phyloP scores from a whole-genome alignment of 176 grass and related monocot genomes.

The Hyparrhenia diplandra region DNA sequence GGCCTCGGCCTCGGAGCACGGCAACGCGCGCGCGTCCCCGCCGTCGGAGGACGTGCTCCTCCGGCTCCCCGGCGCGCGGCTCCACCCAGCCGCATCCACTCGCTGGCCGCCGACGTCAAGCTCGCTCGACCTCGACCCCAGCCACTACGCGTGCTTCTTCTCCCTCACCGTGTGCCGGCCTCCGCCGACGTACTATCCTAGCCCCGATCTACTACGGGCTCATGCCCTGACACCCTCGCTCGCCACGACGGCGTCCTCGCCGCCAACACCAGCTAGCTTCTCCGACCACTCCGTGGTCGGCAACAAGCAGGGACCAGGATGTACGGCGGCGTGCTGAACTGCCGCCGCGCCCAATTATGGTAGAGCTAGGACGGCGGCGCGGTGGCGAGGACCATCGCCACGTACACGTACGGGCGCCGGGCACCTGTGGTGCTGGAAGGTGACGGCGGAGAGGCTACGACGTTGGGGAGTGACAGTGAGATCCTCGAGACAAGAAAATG shows the following conservation, averaged over 20 bases:
- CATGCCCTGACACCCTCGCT: conserved; percentile 45
- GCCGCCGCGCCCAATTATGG: too few species aligned
- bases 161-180: conserved; percentile 51
- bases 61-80: conserved; percentile 35
- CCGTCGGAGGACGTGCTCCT: conserved; percentile 50
- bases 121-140: neutral
- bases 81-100: conserved; percentile 66
- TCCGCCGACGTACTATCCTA: conserved; percentile 35
- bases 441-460: conserved; percentile 44
- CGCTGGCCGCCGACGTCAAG: conserved; percentile 49
- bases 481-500: too few species aligned
- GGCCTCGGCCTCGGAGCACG: neutral
- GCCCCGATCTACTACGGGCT: conserved; percentile 62
- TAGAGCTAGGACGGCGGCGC: conserved; percentile 33
- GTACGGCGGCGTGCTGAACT: too few species aligned
- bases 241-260: conserved; percentile 33
- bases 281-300: conserved; percentile 55
- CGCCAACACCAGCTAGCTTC: conserved; percentile 35
- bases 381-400: conserved; percentile 50
- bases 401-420: conserved; percentile 44
- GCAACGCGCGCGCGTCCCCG: neutral
- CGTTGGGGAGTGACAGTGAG: conserved; percentile 57
- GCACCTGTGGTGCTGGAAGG: conserved; percentile 60
- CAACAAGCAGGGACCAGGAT: neutral
- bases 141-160: conserved; percentile 28